phyloP scores from a whole-genome alignment of 2,329 filamentous ascomycete species.

The Diaporthe velutina region DNA sequence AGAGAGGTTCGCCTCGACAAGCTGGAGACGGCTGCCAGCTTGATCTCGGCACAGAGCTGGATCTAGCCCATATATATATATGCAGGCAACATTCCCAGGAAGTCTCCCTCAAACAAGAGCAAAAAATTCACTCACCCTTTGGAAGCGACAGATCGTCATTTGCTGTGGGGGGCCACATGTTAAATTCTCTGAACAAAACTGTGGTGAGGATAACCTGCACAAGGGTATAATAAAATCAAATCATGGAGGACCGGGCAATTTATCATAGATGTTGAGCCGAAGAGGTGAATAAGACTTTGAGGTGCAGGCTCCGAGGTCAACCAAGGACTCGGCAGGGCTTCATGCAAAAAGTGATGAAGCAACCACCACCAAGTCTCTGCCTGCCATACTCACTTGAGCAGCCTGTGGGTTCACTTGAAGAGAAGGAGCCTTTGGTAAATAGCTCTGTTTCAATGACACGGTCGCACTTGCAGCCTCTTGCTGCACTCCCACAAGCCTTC shows the following conservation, averaged over 20 bases:
- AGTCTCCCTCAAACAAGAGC: background rate
- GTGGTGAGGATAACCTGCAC: background rate
- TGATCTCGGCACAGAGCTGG: background rate
- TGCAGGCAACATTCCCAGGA: background rate
- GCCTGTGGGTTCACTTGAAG: constrained; percentile 16
- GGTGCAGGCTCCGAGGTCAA: background rate
- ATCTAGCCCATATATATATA: background rate
- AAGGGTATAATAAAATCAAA: background rate
- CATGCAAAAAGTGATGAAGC: background rate
- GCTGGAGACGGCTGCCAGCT: background rate
- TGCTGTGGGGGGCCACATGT: constrained; percentile 58
- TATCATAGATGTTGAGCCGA: background rate
- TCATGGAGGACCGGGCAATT: background rate
- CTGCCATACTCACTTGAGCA: constrained; percentile 14
- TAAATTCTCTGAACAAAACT: constrained; percentile 44
- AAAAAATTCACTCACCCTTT: constrained; percentile 63
- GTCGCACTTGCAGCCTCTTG: background rate
- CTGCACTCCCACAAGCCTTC: no score
- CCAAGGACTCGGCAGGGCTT: background rate
- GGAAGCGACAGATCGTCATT: constrained; percentile 75
- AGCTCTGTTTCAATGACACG: background rate
- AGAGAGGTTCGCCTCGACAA: background rate
- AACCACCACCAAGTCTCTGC: background rate
- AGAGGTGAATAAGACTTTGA: background rate
- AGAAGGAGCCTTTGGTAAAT: background rate